Evolutionary conservation across 2,329 filamentous ascomycete genomes (phyloP).

Genomic region (Septoria petroselini): DNA sequence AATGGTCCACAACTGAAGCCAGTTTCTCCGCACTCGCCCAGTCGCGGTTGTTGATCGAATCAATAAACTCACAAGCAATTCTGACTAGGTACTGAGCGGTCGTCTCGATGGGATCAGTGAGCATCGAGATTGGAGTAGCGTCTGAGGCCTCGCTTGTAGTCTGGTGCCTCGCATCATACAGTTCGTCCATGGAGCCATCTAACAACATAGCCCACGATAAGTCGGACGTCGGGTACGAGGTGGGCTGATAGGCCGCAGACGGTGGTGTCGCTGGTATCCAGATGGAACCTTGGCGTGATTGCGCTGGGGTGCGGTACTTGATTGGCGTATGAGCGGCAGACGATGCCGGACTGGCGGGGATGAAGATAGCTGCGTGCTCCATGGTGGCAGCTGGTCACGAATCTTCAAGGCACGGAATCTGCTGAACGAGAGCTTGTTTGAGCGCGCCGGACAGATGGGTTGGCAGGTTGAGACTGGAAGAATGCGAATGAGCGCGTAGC

Average conservation of each 20-base stretch:
- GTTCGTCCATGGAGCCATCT: neutral
- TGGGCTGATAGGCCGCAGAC: slow-evolving; percentile 1
- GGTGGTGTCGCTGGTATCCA: slow-evolving; percentile 10
- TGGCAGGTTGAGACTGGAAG: neutral
- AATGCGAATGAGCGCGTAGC: slow-evolving; percentile 4
- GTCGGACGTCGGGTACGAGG: slow-evolving; percentile 1
- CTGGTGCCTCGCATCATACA: slow-evolving; percentile 6
- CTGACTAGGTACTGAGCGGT: slow-evolving; percentile 10
- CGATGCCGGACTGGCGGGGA: slow-evolving; percentile 15
- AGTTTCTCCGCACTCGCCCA: slow-evolving; percentile 6
- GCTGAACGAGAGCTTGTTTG: neutral
- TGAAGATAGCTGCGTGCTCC: slow-evolving; percentile 16
- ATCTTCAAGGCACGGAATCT: neutral
- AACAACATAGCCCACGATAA: neutral
- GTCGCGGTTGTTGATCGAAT: slow-evolving; percentile 18
- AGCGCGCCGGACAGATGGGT: neutral
- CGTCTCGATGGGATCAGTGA: slow-evolving; percentile 1
- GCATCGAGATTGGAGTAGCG: slow-evolving; percentile 9
- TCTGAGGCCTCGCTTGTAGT: slow-evolving; percentile 12
- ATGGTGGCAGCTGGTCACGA: slow-evolving; percentile 3
- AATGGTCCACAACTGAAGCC: slow-evolving; percentile 13
- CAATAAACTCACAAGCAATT: slow-evolving; percentile 13
- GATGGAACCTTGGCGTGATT: slow-evolving; percentile 9
- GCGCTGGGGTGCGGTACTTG: slow-evolving; percentile 11
- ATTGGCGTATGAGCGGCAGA: slow-evolving; percentile 8